phyloP scores from a whole-genome alignment of 2,329 filamentous ascomycete species.

The Exserohilum rostratum region DNA sequence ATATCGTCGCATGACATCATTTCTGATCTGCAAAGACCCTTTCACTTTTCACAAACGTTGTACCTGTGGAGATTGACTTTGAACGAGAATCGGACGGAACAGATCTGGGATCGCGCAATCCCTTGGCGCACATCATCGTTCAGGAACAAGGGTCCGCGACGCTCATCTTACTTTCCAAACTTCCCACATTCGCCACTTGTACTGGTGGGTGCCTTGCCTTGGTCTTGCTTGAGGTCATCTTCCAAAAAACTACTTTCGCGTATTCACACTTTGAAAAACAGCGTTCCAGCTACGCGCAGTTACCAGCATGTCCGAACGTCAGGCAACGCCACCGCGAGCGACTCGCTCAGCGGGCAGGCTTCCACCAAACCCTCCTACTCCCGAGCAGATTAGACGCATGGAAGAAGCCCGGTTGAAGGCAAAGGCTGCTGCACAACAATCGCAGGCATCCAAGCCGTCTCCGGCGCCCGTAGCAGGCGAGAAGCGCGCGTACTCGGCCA shows the following conservation, averaged over 20 bases:
- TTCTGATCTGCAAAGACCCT: not conserved
- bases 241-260: not conserved
- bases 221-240: not conserved
- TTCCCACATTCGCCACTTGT: constrained; percentile 22
- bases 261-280: not conserved
- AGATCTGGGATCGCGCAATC: constrained; percentile 23
- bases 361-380: constrained; percentile 59
- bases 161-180: constrained; percentile 6
- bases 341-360: constrained; percentile 48
- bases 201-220: constrained; percentile 9
- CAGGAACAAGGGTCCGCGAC: constrained; percentile 32
- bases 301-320: constrained; percentile 48
- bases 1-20: not conserved
- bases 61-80: constrained; percentile 12
- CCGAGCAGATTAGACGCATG: constrained; percentile 66
- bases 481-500: constrained; percentile 73
- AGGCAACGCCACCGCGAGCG: constrained; percentile 56
- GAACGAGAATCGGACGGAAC: constrained; percentile 11
- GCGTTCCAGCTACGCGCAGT: not conserved
- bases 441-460: constrained; percentile 29
- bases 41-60: not conserved
- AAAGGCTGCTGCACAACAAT: constrained; percentile 73
- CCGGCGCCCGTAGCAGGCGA: constrained; percentile 57
- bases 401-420: constrained; percentile 88
- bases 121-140: constrained; percentile 43